phyloP scores from a whole-genome alignment of 805 yeast genomes.

The Starmera pachycereana region DNA sequence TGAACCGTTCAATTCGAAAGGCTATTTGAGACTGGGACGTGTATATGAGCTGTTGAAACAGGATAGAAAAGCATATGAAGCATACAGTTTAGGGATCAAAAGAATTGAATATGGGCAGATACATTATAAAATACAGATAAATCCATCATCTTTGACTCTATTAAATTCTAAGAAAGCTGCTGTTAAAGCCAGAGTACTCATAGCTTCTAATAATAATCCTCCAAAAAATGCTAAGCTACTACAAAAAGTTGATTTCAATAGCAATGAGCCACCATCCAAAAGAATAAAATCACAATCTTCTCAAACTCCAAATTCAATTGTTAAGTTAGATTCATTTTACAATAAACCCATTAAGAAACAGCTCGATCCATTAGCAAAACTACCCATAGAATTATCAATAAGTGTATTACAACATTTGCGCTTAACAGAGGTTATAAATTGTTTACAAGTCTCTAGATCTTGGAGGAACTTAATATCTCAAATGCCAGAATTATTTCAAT shows the following conservation, averaged over 20 bases:
- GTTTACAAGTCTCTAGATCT: slow-evolving; percentile 5
- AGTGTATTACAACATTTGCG: slow-evolving; percentile 1
- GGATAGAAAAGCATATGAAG: slow-evolving; percentile 4
- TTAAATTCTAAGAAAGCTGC: not conserved
- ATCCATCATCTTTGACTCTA: slow-evolving; percentile 3
- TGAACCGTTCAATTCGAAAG: slow-evolving; percentile 17
- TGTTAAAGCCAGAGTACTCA: not conserved
- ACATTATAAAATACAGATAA: slow-evolving; percentile 7
- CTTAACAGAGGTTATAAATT: slow-evolving; percentile 2
- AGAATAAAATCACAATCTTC: not conserved
- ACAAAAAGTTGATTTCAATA: no score
- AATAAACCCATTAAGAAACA: not conserved
- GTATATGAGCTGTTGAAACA: slow-evolving; percentile 3
- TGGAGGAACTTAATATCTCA: slow-evolving; percentile 10
- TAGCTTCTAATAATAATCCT: no score
- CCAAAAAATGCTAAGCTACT: no score
- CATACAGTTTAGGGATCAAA: slow-evolving; percentile 4
- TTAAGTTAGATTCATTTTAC: not conserved
- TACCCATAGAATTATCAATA: slow-evolving; percentile 7
- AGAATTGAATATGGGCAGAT: slow-evolving; percentile 7
- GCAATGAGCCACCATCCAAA: not conserved
- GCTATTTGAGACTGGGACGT: slow-evolving; percentile 13
- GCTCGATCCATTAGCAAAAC: not conserved
- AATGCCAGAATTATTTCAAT: slow-evolving; percentile 8
- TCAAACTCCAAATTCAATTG: not conserved